These are phyloP conservation scores for Lizanozyma gosingica DNA, from an alignment of 1,139 yeast genomes.

Conservation along the genomic window DNA sequence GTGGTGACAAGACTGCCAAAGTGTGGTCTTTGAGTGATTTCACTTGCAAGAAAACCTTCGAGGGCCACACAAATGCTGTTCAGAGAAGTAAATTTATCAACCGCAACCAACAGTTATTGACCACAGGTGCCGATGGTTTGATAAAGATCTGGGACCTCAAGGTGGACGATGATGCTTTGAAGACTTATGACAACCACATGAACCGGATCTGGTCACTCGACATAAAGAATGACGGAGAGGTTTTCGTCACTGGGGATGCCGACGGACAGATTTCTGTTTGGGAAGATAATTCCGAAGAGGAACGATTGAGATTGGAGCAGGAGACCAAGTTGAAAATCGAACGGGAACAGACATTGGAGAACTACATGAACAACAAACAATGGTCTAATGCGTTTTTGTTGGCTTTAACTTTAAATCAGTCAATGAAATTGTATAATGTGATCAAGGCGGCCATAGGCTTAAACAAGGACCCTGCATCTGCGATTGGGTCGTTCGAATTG, in stretches of 20 bases:
- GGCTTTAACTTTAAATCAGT: conserved; percentile 79
- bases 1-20: conserved; percentile 87
- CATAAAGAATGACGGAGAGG: conserved; percentile 54
- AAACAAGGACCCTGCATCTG: conserved; percentile 37
- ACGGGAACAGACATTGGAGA: conserved; percentile 77
- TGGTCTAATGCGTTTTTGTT: conserved; percentile 86
- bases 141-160: conserved; percentile 82
- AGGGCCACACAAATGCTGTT: conserved; percentile 91
- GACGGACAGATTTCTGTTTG: conserved; percentile 87
- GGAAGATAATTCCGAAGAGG: conserved; percentile 69
- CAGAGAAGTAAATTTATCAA: conserved; percentile 70
- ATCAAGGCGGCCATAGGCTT: conserved; percentile 44
- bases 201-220: conserved; percentile 92
- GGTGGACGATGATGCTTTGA: conserved; percentile 46
- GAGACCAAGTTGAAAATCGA: conserved; percentile 57
- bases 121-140: conserved; percentile 92
- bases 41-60: conserved; percentile 72
- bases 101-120: conserved; percentile 58
- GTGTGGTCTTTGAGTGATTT: conserved; percentile 81
- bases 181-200: conserved; percentile 84
- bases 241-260: conserved; percentile 82
- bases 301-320: conserved; percentile 21
- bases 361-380: conserved; percentile 59
- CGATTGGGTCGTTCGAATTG: conserved; percentile 53
- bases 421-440: conserved; percentile 73